Evolutionary conservation across 495 filamentous ascomycete genomes (phyloP), one percentile per base, ranked within the genome.

Genomic region (Penicillium macrosclerotiorum): DNA sequence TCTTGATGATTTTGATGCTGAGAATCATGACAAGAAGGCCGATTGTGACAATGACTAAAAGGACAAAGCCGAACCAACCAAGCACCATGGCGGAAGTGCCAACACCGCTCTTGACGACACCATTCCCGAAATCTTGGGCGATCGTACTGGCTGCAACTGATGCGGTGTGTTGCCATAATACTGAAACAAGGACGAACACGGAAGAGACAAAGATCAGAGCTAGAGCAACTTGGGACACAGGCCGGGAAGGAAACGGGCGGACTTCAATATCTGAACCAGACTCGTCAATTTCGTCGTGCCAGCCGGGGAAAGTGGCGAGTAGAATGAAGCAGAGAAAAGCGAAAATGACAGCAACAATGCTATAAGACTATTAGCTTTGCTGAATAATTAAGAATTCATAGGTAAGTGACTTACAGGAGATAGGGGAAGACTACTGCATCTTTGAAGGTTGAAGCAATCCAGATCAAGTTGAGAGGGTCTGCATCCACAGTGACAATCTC

Each of bases 1-100:
- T 60, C 20, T 77, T 64, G 57, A 93, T 66, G 22, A 94, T 71
- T 24, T 79, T 76, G 54, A 95, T 89, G 69, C 89, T 95, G 62
- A 95, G 69, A 49, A 95, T 94, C 92, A 97, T 97, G 52, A 96
- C 85, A 27, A 97, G 73, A 64, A 97, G 65, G 18, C 92, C 92
- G 60, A 96, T 94, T 13, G 92, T 95, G 22, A 95, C 90, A 25
- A 96, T 82, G 42, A 96, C 92, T 50, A 97, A 74, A 46, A 96
- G 59, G 24, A 85, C 87, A 58, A 97, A 97, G 11, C 89, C 87
- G 65, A 97, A 96, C 92, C 92, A 97, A 19, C 92, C 92, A 55
- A 97, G 76, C 22, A 96, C 86, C 89, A 97, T 97, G 8, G 92
- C 92, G 3, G 83, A 87, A 4, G 87, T 87, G 2, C 92, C 92